Base-by-base conservation (phyloP, 2,329 filamentous ascomycete genomes). In the Lachnellula cervina region DNA sequence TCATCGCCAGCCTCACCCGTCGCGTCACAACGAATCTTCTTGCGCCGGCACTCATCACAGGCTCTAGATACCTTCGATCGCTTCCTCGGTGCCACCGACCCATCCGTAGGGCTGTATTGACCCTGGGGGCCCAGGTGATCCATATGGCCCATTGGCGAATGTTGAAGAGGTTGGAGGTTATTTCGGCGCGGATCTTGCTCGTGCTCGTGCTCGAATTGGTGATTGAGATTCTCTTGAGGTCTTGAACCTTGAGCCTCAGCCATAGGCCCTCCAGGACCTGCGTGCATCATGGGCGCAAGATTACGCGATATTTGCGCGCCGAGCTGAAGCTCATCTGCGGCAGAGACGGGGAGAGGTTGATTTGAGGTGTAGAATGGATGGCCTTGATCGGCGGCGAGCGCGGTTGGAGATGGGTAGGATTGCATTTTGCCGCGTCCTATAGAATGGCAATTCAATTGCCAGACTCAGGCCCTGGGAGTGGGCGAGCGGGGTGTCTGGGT, bases 1-100 rank as follows among this genome's bases (percentile, higher is more conserved):
- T 85, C 82, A 17, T 88, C 82, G 16, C 84, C 86, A 5, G 80
- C 80, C 68, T 95, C 89, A 8, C 86, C 86, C 58, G 83, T 81
- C 4, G 90, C 88, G 73, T 96, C 90, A 66, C 91, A 96, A 13
- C 44, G 11, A 46, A 46, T 46, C 28, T 50, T 50, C n/a, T 46
- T 46, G 19, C 44, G 19, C 21, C 44, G 44, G 21, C 44, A 46
- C 44, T 46, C 90, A 68, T 96, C 90, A 66, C 90, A 96, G 2
- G 90, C 91, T 38, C 90, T 81, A 11, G 90, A 95, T 5, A 94
- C 90, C 71, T 96, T 96, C 5, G 87, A 89, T 57, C 90, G 80
- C 70, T 94, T 94, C 59, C 87, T 78, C 0, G 87, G 86, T 7
- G 62, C 59, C 46, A 59, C 59, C 49, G 14, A 85, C 81, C 78